These are phyloP conservation scores for Diutina mesorugosa DNA, from an alignment of 1,139 yeast genomes.

Conservation along the genomic window DNA sequence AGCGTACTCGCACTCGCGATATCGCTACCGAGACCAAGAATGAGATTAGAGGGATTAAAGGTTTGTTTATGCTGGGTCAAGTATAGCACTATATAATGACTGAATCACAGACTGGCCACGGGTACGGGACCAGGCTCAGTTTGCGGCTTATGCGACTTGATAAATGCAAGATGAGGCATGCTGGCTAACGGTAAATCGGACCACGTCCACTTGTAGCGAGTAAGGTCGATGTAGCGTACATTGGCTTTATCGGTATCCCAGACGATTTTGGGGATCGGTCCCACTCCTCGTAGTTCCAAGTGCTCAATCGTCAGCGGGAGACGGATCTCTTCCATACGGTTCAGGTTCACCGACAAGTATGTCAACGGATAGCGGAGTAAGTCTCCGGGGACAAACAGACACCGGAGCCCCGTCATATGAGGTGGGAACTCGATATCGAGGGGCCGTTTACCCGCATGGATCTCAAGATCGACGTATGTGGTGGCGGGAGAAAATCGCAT, in stretches of 20 bases:
- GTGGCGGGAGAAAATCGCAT: neutral
- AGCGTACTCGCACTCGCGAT: slow-evolving; percentile 11
- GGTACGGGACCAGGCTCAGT: neutral
- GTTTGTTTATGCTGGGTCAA: slow-evolving; percentile 33
- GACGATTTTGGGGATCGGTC: neutral
- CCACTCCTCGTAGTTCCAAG: neutral
- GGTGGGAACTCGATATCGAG: neutral
- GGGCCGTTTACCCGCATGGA: neutral
- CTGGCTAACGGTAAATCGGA: neutral
- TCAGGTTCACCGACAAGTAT: neutral
- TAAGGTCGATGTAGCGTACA: neutral
- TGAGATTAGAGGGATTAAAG: slow-evolving; percentile 31
- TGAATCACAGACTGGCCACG: neutral
- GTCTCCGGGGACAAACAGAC: neutral
- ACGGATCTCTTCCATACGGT: neutral
- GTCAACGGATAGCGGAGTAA: neutral
- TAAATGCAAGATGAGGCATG: neutral
- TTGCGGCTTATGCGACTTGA: neutral
- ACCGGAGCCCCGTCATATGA: neutral
- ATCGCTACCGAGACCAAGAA: slow-evolving; percentile 23
- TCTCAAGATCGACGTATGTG: neutral
- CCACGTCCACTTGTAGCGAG: neutral
- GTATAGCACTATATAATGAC: slow-evolving; percentile 7
- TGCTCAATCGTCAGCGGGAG: neutral
- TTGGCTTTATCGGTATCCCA: neutral